phyloP scores from a whole-genome alignment of 352 stramenopile genomes.

The Phytophthora pluvialis region DNA sequence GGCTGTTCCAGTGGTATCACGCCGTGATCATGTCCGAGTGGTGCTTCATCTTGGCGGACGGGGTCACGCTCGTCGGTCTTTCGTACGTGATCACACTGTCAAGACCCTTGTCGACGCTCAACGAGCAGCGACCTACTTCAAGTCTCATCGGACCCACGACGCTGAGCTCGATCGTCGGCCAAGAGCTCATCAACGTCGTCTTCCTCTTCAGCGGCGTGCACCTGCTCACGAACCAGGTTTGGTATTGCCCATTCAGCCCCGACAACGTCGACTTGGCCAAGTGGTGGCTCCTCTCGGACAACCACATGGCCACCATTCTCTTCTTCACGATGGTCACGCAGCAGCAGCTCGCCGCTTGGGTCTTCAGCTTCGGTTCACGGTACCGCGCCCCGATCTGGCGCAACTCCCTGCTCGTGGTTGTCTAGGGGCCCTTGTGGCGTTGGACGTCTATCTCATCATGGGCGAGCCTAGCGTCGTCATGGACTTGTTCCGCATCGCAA shows the following conservation, averaged over 20 bases:
- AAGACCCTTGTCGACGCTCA: conserved; percentile 45
- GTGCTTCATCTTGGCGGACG: conserved; percentile 77
- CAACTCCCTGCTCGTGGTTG: conserved; percentile 44
- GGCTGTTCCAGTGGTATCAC: conserved; percentile 78
- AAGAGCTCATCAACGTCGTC: conserved; percentile 63
- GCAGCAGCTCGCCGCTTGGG: conserved; percentile 37
- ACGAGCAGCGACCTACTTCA: conserved; percentile 42
- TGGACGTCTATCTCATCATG: conserved; percentile 48
- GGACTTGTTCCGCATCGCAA: conserved; percentile 59
- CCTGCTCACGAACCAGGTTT: conserved; percentile 45
- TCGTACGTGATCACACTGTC: conserved; percentile 80
- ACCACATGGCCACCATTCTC: conserved; percentile 42
- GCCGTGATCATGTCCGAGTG: conserved; percentile 71
- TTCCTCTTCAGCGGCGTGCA: conserved; percentile 43
- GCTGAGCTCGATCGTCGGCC: conserved; percentile 48
- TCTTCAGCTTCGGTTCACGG: conserved; percentile 50
- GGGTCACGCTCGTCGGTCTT: conserved; percentile 65
- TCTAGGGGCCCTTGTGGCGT: conserved; percentile 27
- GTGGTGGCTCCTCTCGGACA: conserved; percentile 61
- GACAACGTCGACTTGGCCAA: conserved; percentile 49
- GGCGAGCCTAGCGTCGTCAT: conserved; percentile 43
- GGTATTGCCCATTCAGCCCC: conserved; percentile 52
- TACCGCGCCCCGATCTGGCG: conserved; percentile 53
- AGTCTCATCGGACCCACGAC: conserved; percentile 68
- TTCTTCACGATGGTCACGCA: conserved; percentile 43